Base-by-base conservation (phyloP, 495 filamentous ascomycete genomes). In the Penicillium ucsense region DNA sequence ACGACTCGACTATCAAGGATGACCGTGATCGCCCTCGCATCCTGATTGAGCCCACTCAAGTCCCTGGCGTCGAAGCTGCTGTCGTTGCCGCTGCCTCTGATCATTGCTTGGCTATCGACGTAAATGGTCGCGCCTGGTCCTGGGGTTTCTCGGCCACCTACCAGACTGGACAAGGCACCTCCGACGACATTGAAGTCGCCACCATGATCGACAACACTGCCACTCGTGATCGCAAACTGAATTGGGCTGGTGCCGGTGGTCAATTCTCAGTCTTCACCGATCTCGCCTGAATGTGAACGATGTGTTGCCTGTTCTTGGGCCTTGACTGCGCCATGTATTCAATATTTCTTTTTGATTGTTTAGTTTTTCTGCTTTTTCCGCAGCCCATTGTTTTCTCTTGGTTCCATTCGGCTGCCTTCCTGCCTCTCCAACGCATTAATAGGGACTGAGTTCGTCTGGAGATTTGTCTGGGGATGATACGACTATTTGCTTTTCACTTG, bases 111-210 rank as follows among this genome's bases (percentile, higher is more conserved):
- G 74, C 70, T 6, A 69, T 85, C 47, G 76, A 77, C 47, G 62
- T 59, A 11, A 65, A 72, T 46, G 82, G 82, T 35, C 71, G 71
- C 45, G 78, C 78, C 5, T 84, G 74, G 60, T 71, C 71, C 6
- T 82, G 80, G 78, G 82, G 82, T 4, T 84, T 83, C 64, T 76
- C 68, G 39, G 73, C 74, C 12, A 80, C 74, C 12, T 83, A 81
- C 53, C 81, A 84, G 61, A 80, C 77, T 10, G 82, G 82, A 4
- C 74, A 74, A 50, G 80, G 75, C 9, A 73, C 66, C 7, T 64
- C 71, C 41, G 78, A 81, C 46, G 80, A 82, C 47, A 70, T 83
- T 20, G 66, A 75, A 44, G 64, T 75, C 28, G 76, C 81, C 8
- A 81, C 78, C 4, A 45, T 74, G 35, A 75, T 84, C 46, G 71